These are phyloP conservation scores for Phialophora expanda DNA, from an alignment of 2,329 filamentous ascomycete species.

Conservation along the genomic window DNA sequence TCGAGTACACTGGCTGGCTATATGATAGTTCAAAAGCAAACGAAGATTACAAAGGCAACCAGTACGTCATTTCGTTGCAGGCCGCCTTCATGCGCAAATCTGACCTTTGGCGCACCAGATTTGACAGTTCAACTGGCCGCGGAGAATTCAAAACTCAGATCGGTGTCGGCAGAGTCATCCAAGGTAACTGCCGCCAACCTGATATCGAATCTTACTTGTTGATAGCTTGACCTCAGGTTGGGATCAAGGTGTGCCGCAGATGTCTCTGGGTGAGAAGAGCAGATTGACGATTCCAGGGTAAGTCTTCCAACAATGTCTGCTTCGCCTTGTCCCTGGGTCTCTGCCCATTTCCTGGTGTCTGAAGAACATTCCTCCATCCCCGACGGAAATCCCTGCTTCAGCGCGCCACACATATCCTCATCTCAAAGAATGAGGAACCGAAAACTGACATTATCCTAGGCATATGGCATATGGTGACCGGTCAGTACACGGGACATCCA, in stretches of 20 bases:
- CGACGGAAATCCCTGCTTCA: neutral
- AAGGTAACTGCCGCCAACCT: slow-evolving; percentile 62
- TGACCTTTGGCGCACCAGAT: slow-evolving; percentile 59
- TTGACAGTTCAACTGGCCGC: slow-evolving; percentile 82
- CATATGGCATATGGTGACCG: slow-evolving; percentile 46
- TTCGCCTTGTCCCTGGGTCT: neutral
- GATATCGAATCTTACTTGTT: slow-evolving; percentile 8
- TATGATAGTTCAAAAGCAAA: slow-evolving; percentile 63
- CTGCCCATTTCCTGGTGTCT: neutral
- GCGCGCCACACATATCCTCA: neutral
- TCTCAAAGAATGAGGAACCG: neutral
- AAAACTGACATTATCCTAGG: slow-evolving; percentile 26
- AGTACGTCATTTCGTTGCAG: slow-evolving; percentile 62
- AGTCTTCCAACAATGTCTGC: slow-evolving; percentile 40
- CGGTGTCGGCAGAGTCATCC: slow-evolving; percentile 83
- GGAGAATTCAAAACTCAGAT: slow-evolving; percentile 78
- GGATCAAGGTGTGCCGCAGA: slow-evolving; percentile 83
- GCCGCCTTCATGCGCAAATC: neutral
- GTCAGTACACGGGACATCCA: slow-evolving; percentile 42
- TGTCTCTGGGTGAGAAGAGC: slow-evolving; percentile 91
- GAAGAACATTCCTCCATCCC: neutral
- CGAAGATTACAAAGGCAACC: slow-evolving; percentile 56
- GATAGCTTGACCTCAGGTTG: slow-evolving; percentile 62
- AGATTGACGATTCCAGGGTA: slow-evolving; percentile 81
- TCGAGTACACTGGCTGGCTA: slow-evolving; percentile 90